Base-by-base conservation (phyloP, 352 stramenopile genomes). In the Phytophthora fragariae region DNA sequence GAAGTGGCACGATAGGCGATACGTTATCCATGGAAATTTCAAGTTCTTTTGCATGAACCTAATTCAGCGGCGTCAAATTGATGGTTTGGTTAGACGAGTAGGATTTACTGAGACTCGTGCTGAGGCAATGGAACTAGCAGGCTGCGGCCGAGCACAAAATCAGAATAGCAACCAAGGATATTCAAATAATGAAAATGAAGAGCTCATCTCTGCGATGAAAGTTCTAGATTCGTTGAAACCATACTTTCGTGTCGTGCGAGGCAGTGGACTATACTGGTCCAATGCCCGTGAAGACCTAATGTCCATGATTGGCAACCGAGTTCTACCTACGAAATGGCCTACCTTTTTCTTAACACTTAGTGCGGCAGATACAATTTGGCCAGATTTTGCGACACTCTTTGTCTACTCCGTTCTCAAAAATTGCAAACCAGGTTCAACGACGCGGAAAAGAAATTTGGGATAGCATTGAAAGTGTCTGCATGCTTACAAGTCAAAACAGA, bases 261-360 rank as follows among this genome's bases (percentile, higher is more conserved):
- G 65, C 2, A 66, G 11, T 27, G 66, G 66, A 0, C 35, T 78
- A 0, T 75, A 78, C n/a, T 78, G 66, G 62, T 46, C 61, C 7
- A 63, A 75, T 57, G 37, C 66, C 14, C 65, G 66, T 12, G 52
- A 75, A 17, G 60, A 75, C n/a, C 17, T 78, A 14, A 70, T 62
- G 72, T 49, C 60, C 11, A 37, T 78, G 33, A 31, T 31, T 31
- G 29, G 29, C 29, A 31, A 31, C 29, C 29, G 29, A 31, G 29
- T 31, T 24, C 57, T 76, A 0, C 24, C 47, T 5, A 74, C 29
- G 21, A 57, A 59, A 9, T 77, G 41, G 21, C 65, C 64, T 5
- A 77, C 64, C 5, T 73, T 65, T 57, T 73, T 76, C 19, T 72
- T 75, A 27, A 72, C 72, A 0, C 21, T 79, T 5, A 76, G 72